phyloP scores from a whole-genome alignment of 2,329 filamentous ascomycete genomes.

The Rutstroemia sp. region DNA sequence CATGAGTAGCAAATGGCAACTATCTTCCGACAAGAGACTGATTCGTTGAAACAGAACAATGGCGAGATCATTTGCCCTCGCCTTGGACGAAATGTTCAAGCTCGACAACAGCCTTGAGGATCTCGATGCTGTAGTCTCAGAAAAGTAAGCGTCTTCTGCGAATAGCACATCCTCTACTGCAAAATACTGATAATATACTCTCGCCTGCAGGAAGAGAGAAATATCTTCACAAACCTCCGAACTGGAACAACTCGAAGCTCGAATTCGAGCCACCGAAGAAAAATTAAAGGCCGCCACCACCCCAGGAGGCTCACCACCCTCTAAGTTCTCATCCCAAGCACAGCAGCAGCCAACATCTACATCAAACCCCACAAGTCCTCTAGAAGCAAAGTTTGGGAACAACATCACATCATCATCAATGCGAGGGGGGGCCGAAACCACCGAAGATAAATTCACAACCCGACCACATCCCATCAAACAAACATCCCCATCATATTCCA shows the following conservation, averaged over 20 bases:
- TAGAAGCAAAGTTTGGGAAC: slow-evolving; percentile 6
- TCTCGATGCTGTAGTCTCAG: slow-evolving; percentile 66
- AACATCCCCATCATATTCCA: not conserved
- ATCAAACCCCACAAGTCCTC: not conserved
- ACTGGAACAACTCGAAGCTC: slow-evolving; percentile 77
- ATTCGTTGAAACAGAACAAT: slow-evolving; percentile 54
- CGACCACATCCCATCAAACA: slow-evolving; percentile 1
- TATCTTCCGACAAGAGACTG: too few species aligned
- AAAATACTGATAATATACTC: not conserved
- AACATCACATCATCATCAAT: not conserved
- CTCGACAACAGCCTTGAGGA: slow-evolving; percentile 72
- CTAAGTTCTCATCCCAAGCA: not conserved
- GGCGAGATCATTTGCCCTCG: slow-evolving; percentile 77
- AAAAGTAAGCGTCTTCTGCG: slow-evolving; percentile 52
- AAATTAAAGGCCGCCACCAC: slow-evolving; percentile 45
- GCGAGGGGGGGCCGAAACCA: not conserved
- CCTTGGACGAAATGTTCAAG: slow-evolving; percentile 83
- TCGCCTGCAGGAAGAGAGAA: slow-evolving; percentile 60
- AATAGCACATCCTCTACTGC: too few species aligned
- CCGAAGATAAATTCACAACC: not conserved
- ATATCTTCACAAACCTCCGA: slow-evolving; percentile 69
- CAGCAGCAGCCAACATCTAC: not conserved
- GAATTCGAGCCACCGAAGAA: slow-evolving; percentile 77
- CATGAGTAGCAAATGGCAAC: too few species aligned
- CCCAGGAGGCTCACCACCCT: slow-evolving; percentile 4